These are phyloP conservation scores for Scheffersomyces illinoinensis DNA, from an alignment of 1,139 yeast species.

Conservation along the genomic window DNA sequence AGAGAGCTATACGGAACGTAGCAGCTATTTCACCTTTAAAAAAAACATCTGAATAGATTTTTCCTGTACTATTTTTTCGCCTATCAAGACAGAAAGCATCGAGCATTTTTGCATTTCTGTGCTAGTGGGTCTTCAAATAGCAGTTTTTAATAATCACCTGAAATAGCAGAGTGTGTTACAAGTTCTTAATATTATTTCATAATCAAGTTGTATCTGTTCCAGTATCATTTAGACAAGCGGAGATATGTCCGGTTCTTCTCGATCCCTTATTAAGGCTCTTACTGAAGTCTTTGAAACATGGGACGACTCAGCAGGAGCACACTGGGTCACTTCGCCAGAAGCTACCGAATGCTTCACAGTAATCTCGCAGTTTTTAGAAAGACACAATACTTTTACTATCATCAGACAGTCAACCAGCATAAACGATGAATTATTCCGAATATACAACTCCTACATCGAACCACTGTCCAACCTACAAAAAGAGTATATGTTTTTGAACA, in stretches of 20 bases:
- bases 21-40: not conserved
- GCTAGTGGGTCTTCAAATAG: not conserved
- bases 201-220: not conserved
- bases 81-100: no score
- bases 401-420: conserved; percentile 37
- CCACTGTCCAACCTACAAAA: conserved; percentile 30
- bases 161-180: not conserved
- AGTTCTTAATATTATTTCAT: no score
- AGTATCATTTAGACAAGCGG: not conserved
- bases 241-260: conserved; percentile 34
- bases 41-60: not conserved
- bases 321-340: conserved; percentile 6
- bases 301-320: conserved; percentile 15
- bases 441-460: conserved; percentile 42
- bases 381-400: conserved; percentile 41
- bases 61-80: not conserved
- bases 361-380: conserved; percentile 29
- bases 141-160: not conserved
- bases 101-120: not conserved
- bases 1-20: not conserved
- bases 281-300: conserved; percentile 29
- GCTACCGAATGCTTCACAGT: conserved; percentile 15
- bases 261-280: conserved; percentile 33
- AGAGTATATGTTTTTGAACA: conserved; percentile 49
- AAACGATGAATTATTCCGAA: conserved; percentile 49